These are phyloP conservation scores for Cantharellus anzutake DNA, from an alignment of 768 basidiomycete species.

Conservation along the genomic window DNA sequence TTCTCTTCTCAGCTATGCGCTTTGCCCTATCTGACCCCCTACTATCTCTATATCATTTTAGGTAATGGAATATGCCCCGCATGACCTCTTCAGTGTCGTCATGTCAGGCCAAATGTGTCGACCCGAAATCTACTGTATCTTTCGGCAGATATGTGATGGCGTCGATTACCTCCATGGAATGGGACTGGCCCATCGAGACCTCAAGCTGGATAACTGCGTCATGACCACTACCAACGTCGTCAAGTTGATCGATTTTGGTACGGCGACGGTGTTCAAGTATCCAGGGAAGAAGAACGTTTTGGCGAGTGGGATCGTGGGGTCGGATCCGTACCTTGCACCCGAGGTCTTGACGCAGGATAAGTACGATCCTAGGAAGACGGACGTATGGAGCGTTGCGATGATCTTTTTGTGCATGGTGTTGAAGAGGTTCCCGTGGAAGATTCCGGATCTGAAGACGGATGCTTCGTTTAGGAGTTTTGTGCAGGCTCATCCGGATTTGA, in stretches of 20 bases:
- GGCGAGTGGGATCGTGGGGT: conserved; percentile 85
- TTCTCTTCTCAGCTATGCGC: conserved; percentile 6
- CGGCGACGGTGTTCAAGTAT: conserved; percentile 98
- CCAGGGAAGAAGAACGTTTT: conserved; percentile 67
- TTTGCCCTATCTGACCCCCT: conserved; percentile 3
- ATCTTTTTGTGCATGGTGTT: conserved; percentile 99
- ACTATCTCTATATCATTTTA: conserved; percentile 16
- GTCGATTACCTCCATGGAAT: conserved; percentile 96
- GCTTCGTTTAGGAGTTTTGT: conserved; percentile 83
- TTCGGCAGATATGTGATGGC: conserved; percentile 94
- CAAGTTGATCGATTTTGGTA: conserved; percentile 99
- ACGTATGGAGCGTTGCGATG: conserved; percentile 96
- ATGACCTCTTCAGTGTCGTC: conserved; percentile 95
- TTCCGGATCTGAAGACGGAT: conserved; percentile 88
- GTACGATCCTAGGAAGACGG: conserved; percentile 94
- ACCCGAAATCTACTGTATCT: conserved; percentile 97
- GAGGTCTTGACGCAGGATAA: conserved; percentile 66
- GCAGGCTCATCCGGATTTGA: conserved; percentile 78
- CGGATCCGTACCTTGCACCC: conserved; percentile 95
- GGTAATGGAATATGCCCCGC: conserved; percentile 99
- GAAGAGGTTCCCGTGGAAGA: conserved; percentile 95
- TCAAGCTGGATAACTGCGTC: conserved; percentile 99
- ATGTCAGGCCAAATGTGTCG: conserved; percentile 99
- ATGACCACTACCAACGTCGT: conserved; percentile 91
- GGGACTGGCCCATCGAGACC: conserved; percentile 93